phyloP scores from a whole-genome alignment of 805 yeast species.

The Saccharomyces paradoxus region DNA sequence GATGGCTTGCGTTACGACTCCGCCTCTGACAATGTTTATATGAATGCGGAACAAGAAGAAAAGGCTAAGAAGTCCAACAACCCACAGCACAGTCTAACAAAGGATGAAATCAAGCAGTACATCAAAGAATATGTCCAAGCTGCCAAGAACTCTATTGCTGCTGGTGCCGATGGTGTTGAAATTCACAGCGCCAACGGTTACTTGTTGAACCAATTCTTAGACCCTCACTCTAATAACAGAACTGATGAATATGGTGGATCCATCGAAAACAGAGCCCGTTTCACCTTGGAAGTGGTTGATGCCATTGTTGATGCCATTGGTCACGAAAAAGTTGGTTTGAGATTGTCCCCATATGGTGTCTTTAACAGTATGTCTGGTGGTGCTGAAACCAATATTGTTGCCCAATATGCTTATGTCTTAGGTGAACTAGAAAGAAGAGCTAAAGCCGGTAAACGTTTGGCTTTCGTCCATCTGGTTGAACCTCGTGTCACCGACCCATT shows the following conservation, averaged over 20 bases:
- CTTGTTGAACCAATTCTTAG: slow-evolving; percentile 48
- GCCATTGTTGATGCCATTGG: slow-evolving; percentile 46
- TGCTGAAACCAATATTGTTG: slow-evolving; percentile 28
- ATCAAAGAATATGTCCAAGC: slow-evolving; percentile 37
- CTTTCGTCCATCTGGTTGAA: slow-evolving; percentile 39
- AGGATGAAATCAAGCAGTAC: slow-evolving; percentile 35
- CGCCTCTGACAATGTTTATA: slow-evolving; percentile 34
- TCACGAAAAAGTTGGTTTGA: slow-evolving; percentile 38
- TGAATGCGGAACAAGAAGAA: slow-evolving; percentile 30
- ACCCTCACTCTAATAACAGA: slow-evolving; percentile 37
- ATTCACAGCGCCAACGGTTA: slow-evolving; percentile 65
- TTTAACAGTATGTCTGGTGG: slow-evolving; percentile 36
- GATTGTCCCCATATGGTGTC: slow-evolving; percentile 43
- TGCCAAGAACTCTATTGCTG: slow-evolving; percentile 35
- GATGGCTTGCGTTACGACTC: slow-evolving; percentile 34
- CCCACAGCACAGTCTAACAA: slow-evolving; percentile 27
- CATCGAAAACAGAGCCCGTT: slow-evolving; percentile 42
- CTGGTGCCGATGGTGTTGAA: slow-evolving; percentile 54
- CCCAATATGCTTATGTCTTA: slow-evolving; percentile 36
- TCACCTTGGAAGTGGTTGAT: slow-evolving; percentile 43
- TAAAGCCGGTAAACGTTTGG: slow-evolving; percentile 32
- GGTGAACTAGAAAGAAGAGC: slow-evolving; percentile 36
- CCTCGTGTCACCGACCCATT: slow-evolving; percentile 34
- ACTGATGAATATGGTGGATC: slow-evolving; percentile 51
- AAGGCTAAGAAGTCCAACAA: slow-evolving; percentile 30